Conservation (phyloP, 208 protist species). For the Acanthamoeba sp. region DNA sequence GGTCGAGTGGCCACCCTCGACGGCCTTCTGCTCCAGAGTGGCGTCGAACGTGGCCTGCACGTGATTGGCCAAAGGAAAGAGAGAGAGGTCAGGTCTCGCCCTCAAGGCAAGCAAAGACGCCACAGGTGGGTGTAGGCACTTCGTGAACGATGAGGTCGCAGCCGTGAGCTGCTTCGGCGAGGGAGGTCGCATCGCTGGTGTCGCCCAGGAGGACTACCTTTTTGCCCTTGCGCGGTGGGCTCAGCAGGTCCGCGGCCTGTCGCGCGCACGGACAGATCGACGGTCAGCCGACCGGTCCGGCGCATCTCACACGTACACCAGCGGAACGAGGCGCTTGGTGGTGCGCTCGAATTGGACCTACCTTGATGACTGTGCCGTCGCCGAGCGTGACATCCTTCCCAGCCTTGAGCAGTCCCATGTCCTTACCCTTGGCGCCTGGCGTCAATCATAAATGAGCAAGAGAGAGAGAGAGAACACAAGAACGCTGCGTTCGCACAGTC, state of each 20-base stretch:
- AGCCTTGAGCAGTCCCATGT: constrained; percentile 76
- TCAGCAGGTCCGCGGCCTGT: constrained; percentile 74
- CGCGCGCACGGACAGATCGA: neutral
- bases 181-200: constrained; percentile 76
- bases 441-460: neutral
- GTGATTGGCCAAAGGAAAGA: neutral
- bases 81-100: neutral
- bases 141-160: constrained; percentile 83
- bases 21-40: constrained; percentile 51
- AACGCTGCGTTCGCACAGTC: neutral
- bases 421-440: constrained; percentile 72
- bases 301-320: neutral
- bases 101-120: neutral
- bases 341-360: neutral
- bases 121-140: neutral
- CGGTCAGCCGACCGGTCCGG: neutral
- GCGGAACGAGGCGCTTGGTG: neutral
- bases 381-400: constrained; percentile 75
- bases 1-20: constrained; percentile 79
- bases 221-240: constrained; percentile 70
- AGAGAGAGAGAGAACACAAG: neutral
- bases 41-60: constrained; percentile 48
- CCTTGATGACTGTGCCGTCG: constrained; percentile 72
- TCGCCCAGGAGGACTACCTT: constrained; percentile 81
- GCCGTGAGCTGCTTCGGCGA: constrained; percentile 68